Base-by-base conservation (phyloP, 1,139 yeast genomes). In the Pichia sp. region DNA sequence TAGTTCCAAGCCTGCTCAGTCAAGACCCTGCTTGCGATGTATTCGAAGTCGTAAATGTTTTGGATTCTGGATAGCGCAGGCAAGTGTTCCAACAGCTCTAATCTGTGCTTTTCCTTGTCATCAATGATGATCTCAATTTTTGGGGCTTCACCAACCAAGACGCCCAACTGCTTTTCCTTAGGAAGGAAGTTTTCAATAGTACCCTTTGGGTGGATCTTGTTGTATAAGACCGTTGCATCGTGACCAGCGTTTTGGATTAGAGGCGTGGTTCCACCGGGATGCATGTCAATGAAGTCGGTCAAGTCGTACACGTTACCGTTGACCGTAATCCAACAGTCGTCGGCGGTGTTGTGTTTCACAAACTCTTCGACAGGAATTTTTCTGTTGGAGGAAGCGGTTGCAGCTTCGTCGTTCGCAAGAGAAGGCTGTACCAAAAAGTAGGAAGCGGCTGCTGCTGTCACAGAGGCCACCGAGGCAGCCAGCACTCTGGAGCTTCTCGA, bases 251-350 rank as follows among this genome's bases (percentile, higher is more conserved):
- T 87, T 61, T 81, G 82, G 49, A 85, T 68, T 47, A 92, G 84
- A 36, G 92, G 82, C 31, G 79, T 78, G 57, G 78, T 80, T 2
- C 98, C 99, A 58, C 98, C 99, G 0, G 98, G 98, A 69, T 92
- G 99, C 52, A 81, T 76, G 23, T 80, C 73, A 57, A 88, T 75
- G 66, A 92, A 92, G 44, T 82, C 81, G 0, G 97, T 87, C 62
- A 92, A 78, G 68, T 92, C 90, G 68, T 92, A 84, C 32, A 88
- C 97, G 47, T 87, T 82, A 52, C 92, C 92, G 62, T 89, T 86
- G 57, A 92, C 82, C 5, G 88, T 84, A 50, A 90, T 87, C 98
- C 98, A 92, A 71, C 96, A 85, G 66, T 87, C 93, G 42, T 76
- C 78, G n/a, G 75, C 75, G 10, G 67, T 72, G 69, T 82, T 81